Evolutionary conservation across 352 stramenopile species (phyloP).

Genomic region (Phytophthora constricta): DNA sequence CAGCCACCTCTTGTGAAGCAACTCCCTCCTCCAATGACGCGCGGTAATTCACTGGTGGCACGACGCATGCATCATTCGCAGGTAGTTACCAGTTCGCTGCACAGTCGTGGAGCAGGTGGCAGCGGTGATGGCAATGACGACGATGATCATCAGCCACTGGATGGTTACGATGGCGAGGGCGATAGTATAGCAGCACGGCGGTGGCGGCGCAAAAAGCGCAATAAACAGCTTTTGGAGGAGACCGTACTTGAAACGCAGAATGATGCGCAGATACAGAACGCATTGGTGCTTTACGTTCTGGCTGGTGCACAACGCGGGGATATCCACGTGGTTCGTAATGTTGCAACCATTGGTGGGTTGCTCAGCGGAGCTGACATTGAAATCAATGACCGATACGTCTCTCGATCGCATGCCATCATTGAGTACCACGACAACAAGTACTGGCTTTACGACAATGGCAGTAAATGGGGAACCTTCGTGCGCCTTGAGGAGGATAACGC

Average conservation of each 20-base stretch:
- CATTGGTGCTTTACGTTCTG: constrained; percentile 82
- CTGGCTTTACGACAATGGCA: constrained; percentile 76
- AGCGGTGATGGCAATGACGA: constrained; percentile 17
- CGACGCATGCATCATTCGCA: constrained; percentile 41
- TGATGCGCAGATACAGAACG: constrained; percentile 54
- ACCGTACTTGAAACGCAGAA: constrained; percentile 61
- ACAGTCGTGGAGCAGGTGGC: constrained; percentile 2
- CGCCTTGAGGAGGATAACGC: constrained; percentile 73
- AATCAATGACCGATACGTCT: constrained; percentile 74
- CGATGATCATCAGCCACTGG: constrained; percentile 10
- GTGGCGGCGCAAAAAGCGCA: constrained; percentile 82
- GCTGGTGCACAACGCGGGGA: constrained; percentile 75
- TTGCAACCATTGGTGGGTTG: constrained; percentile 59
- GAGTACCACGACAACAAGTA: constrained; percentile 75
- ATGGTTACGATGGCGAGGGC: constrained; percentile 15
- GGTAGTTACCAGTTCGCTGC: constrained; percentile 41
- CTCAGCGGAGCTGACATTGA: constrained; percentile 71
- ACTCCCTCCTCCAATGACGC: constrained; percentile 20
- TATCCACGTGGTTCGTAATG: constrained; percentile 77
- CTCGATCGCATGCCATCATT: constrained; percentile 64
- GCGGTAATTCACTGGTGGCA: constrained; percentile 26
- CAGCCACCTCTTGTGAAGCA: not conserved
- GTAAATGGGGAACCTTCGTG: constrained; percentile 79
- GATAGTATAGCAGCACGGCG: constrained; percentile 39
- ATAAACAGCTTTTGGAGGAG: constrained; percentile 70